phyloP scores from a whole-genome alignment of 208 protist genomes.

The Trypanosoma melophagium region DNA sequence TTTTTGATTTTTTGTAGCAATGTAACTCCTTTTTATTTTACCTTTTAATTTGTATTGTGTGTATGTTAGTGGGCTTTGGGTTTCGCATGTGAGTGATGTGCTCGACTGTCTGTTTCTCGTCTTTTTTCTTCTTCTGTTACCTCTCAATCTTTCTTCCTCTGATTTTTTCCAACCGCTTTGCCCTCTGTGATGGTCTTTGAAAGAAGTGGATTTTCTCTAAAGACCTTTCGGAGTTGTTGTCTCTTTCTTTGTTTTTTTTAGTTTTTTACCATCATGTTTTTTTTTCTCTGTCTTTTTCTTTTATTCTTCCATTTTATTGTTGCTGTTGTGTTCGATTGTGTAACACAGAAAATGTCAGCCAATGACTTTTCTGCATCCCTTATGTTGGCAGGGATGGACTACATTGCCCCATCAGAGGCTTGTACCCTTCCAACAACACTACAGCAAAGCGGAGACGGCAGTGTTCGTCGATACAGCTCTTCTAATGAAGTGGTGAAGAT shows the following conservation, averaged over 20 bases:
- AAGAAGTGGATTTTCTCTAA: too few relatives aligned
- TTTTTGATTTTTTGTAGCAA: too few relatives aligned
- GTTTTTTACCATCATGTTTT: not conserved
- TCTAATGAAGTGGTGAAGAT: constrained; percentile 66
- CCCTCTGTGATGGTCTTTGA: too few relatives aligned
- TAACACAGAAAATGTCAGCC: constrained; percentile 16
- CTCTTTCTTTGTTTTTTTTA: constrained; percentile 12
- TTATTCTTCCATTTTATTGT: constrained; percentile 1
- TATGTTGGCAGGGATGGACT: constrained; percentile 82
- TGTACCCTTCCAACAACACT: constrained; percentile 50
- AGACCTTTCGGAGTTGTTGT: too few relatives aligned
- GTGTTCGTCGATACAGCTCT: constrained; percentile 6
- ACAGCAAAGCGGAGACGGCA: constrained; percentile 7
- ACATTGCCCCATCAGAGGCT: constrained; percentile 75
- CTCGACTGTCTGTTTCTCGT: too few relatives aligned
- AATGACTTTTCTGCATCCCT: constrained; percentile 57
- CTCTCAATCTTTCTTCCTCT: too few relatives aligned
- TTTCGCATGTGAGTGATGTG: too few relatives aligned
- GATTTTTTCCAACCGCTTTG: too few relatives aligned
- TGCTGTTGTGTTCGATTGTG: not conserved
- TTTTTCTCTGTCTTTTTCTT: not conserved
- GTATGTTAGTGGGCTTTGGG: too few relatives aligned
- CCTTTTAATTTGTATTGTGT: too few relatives aligned
- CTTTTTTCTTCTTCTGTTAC: too few relatives aligned
- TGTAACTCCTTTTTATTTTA: too few relatives aligned